Evolutionary conservation across 257 asterid genomes (phyloP).

Genomic region (Vinca minor): DNA sequence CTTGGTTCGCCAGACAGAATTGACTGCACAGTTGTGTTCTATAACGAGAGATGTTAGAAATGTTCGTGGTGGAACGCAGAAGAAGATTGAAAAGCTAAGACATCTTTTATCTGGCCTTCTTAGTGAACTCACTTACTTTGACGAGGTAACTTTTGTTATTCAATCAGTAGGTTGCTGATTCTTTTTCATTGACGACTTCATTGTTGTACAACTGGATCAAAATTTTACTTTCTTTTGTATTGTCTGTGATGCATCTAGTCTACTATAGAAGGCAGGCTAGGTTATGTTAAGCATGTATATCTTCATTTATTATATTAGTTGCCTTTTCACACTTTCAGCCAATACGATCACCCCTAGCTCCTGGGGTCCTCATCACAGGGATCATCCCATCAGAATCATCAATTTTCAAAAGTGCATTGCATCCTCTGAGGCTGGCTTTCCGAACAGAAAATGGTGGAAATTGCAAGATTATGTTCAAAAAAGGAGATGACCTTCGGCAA

Average conservation of each 20-base stretch:
- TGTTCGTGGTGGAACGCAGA: slow-evolving; percentile 90
- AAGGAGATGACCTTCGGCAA: slow-evolving; percentile 98
- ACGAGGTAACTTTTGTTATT: slow-evolving; percentile 47
- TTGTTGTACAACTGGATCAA: not conserved
- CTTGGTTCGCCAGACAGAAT: slow-evolving; percentile 90
- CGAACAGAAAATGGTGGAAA: slow-evolving; percentile 84
- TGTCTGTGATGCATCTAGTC: slow-evolving; percentile 7
- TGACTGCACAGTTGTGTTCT: slow-evolving; percentile 91
- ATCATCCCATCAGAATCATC: slow-evolving; percentile 93
- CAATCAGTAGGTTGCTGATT: slow-evolving; percentile 46
- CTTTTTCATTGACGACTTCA: not conserved
- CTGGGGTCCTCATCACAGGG: slow-evolving; percentile 78
- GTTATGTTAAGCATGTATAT: not conserved
- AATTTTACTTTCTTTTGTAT: not conserved
- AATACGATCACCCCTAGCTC: slow-evolving; percentile 87
- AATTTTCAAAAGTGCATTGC: slow-evolving; percentile 79
- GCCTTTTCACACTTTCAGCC: slow-evolving; percentile 50
- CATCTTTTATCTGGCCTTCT: slow-evolving; percentile 94
- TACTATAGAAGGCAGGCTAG: not conserved
- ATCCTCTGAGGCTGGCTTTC: slow-evolving; percentile 82
- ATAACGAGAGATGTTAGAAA: slow-evolving; percentile 91
- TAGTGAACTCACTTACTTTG: slow-evolving; percentile 97
- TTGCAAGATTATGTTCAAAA: slow-evolving; percentile 88
- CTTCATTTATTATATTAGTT: not conserved
- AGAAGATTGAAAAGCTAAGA: slow-evolving; percentile 94